Evolutionary conservation across 495 filamentous ascomycete species (phyloP).

Genomic region (Neurospora sp.): DNA sequence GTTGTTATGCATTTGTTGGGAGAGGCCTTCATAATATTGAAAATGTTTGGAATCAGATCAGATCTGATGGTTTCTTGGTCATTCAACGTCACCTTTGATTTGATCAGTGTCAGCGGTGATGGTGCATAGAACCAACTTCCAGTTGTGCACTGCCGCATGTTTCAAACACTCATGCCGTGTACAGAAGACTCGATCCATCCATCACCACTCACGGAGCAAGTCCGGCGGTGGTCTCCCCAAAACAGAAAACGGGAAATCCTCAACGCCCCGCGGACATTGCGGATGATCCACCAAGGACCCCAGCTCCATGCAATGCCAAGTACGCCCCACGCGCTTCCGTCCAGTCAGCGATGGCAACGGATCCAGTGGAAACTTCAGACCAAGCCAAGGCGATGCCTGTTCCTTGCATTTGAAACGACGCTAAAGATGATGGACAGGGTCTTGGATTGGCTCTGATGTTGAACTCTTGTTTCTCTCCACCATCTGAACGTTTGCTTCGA

Average conservation of each 20-base stretch:
- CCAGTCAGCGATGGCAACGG: not conserved
- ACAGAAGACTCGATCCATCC: not conserved
- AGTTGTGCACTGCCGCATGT: not conserved
- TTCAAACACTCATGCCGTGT: not conserved
- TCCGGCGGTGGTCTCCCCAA: not conserved
- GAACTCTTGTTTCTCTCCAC: not conserved
- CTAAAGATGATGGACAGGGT: constrained; percentile 4
- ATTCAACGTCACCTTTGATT: not conserved
- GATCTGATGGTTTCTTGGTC: not conserved
- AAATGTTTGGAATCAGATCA: not conserved
- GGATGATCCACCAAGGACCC: not conserved
- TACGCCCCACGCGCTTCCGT: constrained; percentile 1
- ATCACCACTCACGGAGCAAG: not conserved
- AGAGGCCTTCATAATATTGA: not conserved
- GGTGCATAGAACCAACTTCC: not conserved
- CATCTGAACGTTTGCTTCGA: not conserved
- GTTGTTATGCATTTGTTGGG: not conserved
- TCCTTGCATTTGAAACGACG: constrained; percentile 26
- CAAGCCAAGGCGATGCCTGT: constrained; percentile 10
- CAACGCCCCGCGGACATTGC: not conserved
- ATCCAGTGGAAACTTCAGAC: constrained; percentile 4
- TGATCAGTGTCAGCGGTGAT: not conserved
- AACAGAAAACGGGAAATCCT: not conserved
- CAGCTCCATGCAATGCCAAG: not conserved
- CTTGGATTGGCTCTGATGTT: not conserved